A percentile compares a stretch with the other conserved stretches of the same genome.
Conservation (phyloP, 2,329 filamentous ascomycete genomes). For the Clonostachys chloroleuca region DNA sequence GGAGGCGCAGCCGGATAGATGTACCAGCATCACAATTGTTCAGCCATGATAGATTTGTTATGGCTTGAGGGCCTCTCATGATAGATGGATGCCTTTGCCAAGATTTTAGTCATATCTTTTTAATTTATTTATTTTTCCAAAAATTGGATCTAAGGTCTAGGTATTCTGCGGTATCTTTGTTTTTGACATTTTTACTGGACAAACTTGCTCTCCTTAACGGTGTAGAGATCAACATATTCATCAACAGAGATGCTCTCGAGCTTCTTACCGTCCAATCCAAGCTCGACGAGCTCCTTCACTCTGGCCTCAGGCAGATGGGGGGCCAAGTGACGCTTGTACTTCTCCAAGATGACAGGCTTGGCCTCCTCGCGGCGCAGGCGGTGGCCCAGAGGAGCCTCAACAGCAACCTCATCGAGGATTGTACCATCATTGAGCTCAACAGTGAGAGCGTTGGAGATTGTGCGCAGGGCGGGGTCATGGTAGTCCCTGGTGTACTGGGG, state of each 20-base stretch:
- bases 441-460: conserved; percentile 94
- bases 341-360: conserved; percentile 92
- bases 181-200: conserved; percentile 1
- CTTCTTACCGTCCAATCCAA: conserved; percentile 70
- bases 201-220: conserved; percentile 59
- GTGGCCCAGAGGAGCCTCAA: conserved; percentile 94
- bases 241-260: conserved; percentile 82
- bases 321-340: conserved; percentile 88
- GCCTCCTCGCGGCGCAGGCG: conserved; percentile 88
- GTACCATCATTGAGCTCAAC: conserved; percentile 95
- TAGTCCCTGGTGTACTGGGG: conserved; percentile 92
- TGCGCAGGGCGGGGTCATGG: conserved; percentile 88
- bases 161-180: too few species aligned
- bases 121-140: too few species aligned
- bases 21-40: too few species aligned
- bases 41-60: too few species aligned
- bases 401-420: conserved; percentile 80
- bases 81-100: too few species aligned
- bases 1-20: too few species aligned
- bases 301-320: conserved; percentile 75
- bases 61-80: too few species aligned
- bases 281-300: conserved; percentile 77
- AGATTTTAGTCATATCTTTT: too few species aligned
- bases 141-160: too few species aligned
- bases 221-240: conserved; percentile 86